Conservation (phyloP, 2,329 filamentous ascomycete species). For the Geosmithia putterillii region DNA sequence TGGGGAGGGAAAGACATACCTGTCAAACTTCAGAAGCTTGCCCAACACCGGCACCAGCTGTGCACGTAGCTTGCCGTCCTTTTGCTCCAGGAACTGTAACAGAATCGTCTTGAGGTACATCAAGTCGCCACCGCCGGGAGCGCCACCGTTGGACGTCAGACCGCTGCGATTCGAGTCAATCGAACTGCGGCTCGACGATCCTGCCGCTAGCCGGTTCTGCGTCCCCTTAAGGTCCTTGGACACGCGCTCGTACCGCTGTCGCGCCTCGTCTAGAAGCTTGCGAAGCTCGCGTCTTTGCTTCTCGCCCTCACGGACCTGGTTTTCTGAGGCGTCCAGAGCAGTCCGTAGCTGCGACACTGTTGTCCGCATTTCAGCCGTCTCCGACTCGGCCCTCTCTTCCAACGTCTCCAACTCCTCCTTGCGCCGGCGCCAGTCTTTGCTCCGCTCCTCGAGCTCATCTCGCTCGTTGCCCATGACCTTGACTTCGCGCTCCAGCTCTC, state of each 20-base stretch:
- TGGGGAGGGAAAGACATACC: constrained; percentile 34
- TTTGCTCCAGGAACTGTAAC: constrained; percentile 70
- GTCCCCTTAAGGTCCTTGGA: constrained; percentile 50
- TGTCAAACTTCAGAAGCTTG: constrained; percentile 65
- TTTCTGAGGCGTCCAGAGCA: constrained; percentile 78
- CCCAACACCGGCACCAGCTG: constrained; percentile 69
- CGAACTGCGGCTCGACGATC: constrained; percentile 29
- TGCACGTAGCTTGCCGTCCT: constrained; percentile 61
- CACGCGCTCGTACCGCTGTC: constrained; percentile 65
- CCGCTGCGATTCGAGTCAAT: constrained; percentile 23
- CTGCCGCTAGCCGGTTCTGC: constrained; percentile 33
- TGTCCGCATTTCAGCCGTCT: constrained; percentile 61
- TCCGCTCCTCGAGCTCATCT: constrained; percentile 62
- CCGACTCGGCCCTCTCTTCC: constrained; percentile 56
- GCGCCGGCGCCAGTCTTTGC: constrained; percentile 62
- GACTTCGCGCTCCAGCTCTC: constrained; percentile 70
- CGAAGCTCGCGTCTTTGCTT: constrained; percentile 68
- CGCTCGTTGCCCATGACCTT: constrained; percentile 61
- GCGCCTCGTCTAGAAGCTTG: constrained; percentile 65
- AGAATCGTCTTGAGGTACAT: constrained; percentile 72
- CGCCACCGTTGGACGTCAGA: constrained; percentile 10
- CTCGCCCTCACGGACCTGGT: constrained; percentile 71
- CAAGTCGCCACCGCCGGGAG: constrained; percentile 26
- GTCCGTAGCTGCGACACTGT: constrained; percentile 69
- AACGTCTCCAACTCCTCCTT: constrained; percentile 65